These are phyloP conservation scores for Alternaria rosae DNA, from an alignment of 2,329 filamentous ascomycete genomes.

Conservation along the genomic window DNA sequence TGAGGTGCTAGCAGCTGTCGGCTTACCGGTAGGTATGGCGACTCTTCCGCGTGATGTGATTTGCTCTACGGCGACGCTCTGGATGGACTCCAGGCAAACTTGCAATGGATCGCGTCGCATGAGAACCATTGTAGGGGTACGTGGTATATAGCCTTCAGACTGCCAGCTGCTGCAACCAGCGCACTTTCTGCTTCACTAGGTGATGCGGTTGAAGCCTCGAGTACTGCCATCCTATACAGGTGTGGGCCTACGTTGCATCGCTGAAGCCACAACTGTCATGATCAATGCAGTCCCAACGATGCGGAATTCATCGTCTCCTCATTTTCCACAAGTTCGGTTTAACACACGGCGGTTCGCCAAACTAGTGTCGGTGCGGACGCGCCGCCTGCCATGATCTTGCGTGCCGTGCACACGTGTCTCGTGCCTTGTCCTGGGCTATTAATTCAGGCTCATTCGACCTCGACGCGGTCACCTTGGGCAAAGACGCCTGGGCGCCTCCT, in stretches of 20 bases:
- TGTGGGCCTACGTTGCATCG: neutral
- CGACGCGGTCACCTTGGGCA: neutral
- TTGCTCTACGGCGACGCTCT: slow-evolving; percentile 6
- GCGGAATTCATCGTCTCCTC: neutral
- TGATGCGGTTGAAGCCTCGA: neutral
- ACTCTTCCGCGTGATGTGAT: slow-evolving; percentile 22
- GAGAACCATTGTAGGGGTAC: neutral
- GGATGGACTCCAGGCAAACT: neutral
- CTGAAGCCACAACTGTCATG: neutral
- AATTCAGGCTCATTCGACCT: neutral
- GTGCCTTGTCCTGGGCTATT: neutral
- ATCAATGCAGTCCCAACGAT: neutral
- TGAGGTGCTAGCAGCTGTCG: neutral
- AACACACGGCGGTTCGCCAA: slow-evolving; percentile 1
- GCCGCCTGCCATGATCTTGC: neutral
- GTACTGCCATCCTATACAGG: neutral
- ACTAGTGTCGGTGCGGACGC: neutral
- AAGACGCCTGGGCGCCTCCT: neutral
- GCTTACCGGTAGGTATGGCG: slow-evolving; percentile 21
- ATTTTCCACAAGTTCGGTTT: slow-evolving; percentile 5
- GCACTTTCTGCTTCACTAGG: neutral
- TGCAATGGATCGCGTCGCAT: neutral
- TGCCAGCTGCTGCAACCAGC: neutral
- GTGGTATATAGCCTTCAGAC: neutral
- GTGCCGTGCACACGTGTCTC: neutral